Evolutionary conservation across 192 early-diverging fungal species (phyloP), one percentile per base, ranked within the genome.

Genomic region (Podila minutissima): DNA sequence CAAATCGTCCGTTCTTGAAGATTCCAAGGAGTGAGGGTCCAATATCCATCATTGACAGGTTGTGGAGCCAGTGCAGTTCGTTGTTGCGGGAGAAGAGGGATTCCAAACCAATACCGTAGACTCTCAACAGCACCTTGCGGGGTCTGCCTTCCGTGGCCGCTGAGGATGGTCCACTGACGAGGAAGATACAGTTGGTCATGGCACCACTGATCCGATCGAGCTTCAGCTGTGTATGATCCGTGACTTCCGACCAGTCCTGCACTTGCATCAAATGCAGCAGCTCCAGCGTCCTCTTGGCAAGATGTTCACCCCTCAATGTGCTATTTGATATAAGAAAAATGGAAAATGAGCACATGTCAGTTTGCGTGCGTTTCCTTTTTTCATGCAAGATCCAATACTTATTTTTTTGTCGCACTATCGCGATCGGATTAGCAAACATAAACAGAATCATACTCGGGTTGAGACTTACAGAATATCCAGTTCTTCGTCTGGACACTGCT

Each of bases 1-100:
- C 96, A 69, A 97, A 85, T 10, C 96, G 85, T 35, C 96, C 96
- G 75, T 97, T 97, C 19, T 83, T 87, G 82, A 96, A 97, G 20
- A 92, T 90, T 2, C 89, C 92, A 12, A 94, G 83, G 41, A 97
- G 69, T 3, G 77, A 84, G 8, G 96, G 93, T 2, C 94, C 96
- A n/a, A 95, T 87, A 0, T 92, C 90, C 60, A 91, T 74, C 2
- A 84, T 76, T 4, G 92, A 92, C 26, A 97, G 76, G 57, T 92
- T 88, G 59, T 82, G 67, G 29, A 96, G 84, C 92, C 94, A 97
- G 29, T 89, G 85, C 53, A 97, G 86, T 72, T 97, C 96, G 51
- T 92, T 91, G 26, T 92, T 89, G 51, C 96, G 87, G n/a, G 91
- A 89, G 57, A 95, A 75, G 22, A 96, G 85, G 62, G 93, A 82